Conservation (phyloP, 495 filamentous ascomycete species). For the Hyaloscypha variabilis region DNA sequence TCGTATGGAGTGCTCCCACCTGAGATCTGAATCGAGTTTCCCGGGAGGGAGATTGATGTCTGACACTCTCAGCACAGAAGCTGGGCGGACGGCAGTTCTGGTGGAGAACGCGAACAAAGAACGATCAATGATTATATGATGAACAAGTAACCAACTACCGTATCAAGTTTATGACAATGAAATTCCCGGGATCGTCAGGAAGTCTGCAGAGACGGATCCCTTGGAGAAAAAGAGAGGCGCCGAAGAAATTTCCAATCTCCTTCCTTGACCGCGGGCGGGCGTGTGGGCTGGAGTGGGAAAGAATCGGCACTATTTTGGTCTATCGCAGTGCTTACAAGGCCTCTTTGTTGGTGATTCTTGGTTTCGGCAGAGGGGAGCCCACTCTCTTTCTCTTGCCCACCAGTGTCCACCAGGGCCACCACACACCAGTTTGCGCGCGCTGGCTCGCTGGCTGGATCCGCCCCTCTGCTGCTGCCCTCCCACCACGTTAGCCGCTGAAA, state of each 20-base stretch:
- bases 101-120: not conserved
- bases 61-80: not conserved
- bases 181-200: too few species aligned
- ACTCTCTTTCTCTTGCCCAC: too few species aligned
- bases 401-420: not conserved
- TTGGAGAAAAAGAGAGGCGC: not conserved
- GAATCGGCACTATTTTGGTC: not conserved
- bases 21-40: not conserved
- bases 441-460: not conserved
- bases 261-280: not conserved
- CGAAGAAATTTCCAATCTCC: not conserved
- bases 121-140: not conserved
- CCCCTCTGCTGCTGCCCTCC: not conserved
- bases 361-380: not conserved
- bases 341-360: not conserved
- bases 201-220: too few species aligned
- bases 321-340: not conserved
- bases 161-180: not conserved
- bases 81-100: not conserved
- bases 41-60: not conserved
- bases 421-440: not conserved
- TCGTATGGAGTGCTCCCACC: not conserved
- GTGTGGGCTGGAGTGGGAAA: not conserved
- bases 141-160: too few species aligned
- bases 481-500: not conserved